Percentiles rank a stretch among this genome's conserved stretches.
phyloP scores from a whole-genome alignment of 2,329 filamentous ascomycete genomes.

The Nemania sp. region DNA sequence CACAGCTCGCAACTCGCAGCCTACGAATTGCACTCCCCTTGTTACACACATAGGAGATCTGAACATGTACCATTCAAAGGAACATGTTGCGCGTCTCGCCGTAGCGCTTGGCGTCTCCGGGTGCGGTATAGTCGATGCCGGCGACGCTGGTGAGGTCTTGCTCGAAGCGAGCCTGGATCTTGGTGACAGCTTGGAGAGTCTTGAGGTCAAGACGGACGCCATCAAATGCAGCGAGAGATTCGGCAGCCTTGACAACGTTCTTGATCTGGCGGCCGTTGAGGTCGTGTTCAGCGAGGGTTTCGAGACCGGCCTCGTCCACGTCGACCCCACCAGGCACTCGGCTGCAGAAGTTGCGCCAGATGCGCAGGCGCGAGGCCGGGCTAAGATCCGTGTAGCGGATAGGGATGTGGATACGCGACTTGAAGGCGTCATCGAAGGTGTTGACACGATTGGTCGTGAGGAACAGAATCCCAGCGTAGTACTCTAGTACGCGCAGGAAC shows the following conservation, averaged over 20 bases:
- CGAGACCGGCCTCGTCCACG: slow-evolving; percentile 27
- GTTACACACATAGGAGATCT: too few relatives aligned
- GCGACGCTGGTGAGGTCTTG: slow-evolving; percentile 25
- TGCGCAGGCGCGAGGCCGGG: slow-evolving; percentile 26
- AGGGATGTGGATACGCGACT: slow-evolving; percentile 32
- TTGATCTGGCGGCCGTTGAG: slow-evolving; percentile 42
- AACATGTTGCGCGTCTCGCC: slow-evolving; percentile 6
- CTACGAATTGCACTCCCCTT: too few relatives aligned
- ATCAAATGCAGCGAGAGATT: slow-evolving; percentile 41
- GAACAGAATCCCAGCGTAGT: slow-evolving; percentile 31
- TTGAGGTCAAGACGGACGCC: slow-evolving; percentile 33
- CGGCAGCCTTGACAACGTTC: slow-evolving; percentile 38
- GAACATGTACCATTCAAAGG: not conserved
- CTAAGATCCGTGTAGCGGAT: slow-evolving; percentile 30
- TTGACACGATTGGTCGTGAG: slow-evolving; percentile 31
- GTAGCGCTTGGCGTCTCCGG: slow-evolving; percentile 1
- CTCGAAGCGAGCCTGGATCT: slow-evolving; percentile 40
- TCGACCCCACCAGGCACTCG: slow-evolving; percentile 32
- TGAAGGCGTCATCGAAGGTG: slow-evolving; percentile 30
- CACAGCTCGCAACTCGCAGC: too few relatives aligned
- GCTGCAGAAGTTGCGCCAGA: slow-evolving; percentile 37
- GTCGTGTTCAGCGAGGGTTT: slow-evolving; percentile 27
- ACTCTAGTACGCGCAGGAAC: slow-evolving; percentile 32
- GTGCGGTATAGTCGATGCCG: slow-evolving; percentile 10
- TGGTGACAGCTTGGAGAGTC: slow-evolving; percentile 37